Base-by-base conservation (phyloP, 768 basidiomycete genomes). In the Calvatia gigantea region DNA sequence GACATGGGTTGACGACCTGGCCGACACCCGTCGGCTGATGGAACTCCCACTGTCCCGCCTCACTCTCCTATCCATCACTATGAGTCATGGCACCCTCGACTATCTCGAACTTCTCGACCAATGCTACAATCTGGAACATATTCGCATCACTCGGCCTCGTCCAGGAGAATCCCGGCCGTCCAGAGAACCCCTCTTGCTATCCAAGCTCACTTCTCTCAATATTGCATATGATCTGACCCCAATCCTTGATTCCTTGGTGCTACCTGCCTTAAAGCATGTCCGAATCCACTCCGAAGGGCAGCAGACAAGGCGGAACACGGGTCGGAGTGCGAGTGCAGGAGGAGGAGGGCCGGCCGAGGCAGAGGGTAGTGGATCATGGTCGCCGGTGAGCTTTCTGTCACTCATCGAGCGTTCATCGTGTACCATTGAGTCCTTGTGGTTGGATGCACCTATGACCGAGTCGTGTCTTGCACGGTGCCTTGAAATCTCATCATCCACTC, bases 1-100 rank as follows among this genome's bases (percentile, higher is more conserved):
- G 9, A 64, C 66, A 19, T 71, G 70, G 70, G 66, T 70, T 1
- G 70, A 71, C 55, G 70, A 71, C 51, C 58, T 71, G 14, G 69
- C 69, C 4, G 69, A 71, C 55, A 65, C 63, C 27, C 63, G 65
- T 17, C 67, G 64, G 9, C 56, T 71, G 8, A 62, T 70, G 23
- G 62, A 67, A 29, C 61, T 71, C 8, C 70, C 70, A 7, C 58
- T 71, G 11, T 44, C 55, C 17, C 65, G 63, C 27, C 63, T 71
- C 17, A 64, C 67, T 14, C 63, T 60, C 43, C 60, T 71, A 14
- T 67, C 69, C 11, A 59, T 71, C 33, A 63, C 68, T 46, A 69
- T 68, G 64, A 63, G 67, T 42, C 63, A 67, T 38, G 69, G 68
- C 15, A 66, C 65, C 15, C 63, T 70, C 35, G 68, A 70, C 51